Evolutionary conservation across 1,284 basidiomycete species (phyloP).

Genomic region (Salmacisia buchloeana): DNA sequence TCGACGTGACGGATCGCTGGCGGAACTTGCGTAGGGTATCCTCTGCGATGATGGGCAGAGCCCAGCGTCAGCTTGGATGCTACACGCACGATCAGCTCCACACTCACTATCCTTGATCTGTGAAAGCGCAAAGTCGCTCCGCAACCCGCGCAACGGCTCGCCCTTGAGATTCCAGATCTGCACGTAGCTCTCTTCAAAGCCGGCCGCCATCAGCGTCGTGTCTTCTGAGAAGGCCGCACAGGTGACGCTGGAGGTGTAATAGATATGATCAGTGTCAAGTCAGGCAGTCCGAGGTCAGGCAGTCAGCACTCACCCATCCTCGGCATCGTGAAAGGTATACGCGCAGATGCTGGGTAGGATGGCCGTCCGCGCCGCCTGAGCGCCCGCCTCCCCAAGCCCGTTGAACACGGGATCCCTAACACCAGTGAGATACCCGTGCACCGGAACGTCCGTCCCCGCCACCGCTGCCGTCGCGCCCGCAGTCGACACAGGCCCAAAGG

Average conservation of each 20-base stretch:
- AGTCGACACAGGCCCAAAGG: conserved; percentile 49
- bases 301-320: conserved; percentile 50
- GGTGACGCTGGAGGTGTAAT: conserved; percentile 76
- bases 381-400: conserved; percentile 31
- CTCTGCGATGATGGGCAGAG: background rate
- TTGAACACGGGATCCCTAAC: conserved; percentile 33
- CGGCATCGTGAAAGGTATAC: conserved; percentile 49
- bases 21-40: conserved; percentile 32
- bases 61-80: conserved; percentile 64
- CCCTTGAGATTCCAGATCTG: conserved; percentile 92
- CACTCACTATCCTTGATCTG: conserved; percentile 66
- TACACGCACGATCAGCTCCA: background rate
- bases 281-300: background rate
- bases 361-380: conserved; percentile 32
- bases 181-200: conserved; percentile 92
- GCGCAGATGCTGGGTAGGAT: conserved; percentile 47
- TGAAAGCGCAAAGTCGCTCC: conserved; percentile 67
- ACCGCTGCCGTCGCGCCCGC: conserved; percentile 9
- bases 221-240: conserved; percentile 86
- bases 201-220: conserved; percentile 87
- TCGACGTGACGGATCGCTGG: conserved; percentile 21
- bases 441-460: conserved; percentile 29
- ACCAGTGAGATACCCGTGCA: conserved; percentile 23
- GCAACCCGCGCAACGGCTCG: conserved; percentile 72
- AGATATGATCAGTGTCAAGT: too few species aligned